Percentiles rank a stretch among this genome's conserved stretches.
Conservation (phyloP, 352 stramenopile genomes). For the Phytophthora hybrid region DNA sequence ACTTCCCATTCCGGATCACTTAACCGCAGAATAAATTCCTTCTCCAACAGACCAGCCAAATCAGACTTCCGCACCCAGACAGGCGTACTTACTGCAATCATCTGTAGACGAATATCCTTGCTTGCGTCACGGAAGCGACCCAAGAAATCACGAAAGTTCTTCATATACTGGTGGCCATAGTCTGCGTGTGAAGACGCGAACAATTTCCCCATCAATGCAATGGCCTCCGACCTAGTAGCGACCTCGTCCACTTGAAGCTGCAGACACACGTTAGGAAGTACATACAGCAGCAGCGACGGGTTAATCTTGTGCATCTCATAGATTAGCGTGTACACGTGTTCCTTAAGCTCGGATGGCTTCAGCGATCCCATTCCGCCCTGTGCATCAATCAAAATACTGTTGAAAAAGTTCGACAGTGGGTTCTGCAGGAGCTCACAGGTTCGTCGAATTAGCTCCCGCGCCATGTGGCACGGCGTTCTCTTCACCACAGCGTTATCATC, state of each 20-base stretch:
- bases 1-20: slow-evolving; percentile 89
- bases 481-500: slow-evolving; percentile 14
- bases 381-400: slow-evolving; percentile 78
- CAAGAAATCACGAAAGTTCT: slow-evolving; percentile 88
- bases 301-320: slow-evolving; percentile 87
- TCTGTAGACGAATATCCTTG: slow-evolving; percentile 89
- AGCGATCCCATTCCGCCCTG: slow-evolving; percentile 24
- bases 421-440: slow-evolving; percentile 74
- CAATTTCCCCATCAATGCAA: slow-evolving; percentile 79
- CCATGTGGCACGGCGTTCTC: slow-evolving; percentile 62
- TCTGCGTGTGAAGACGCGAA: slow-evolving; percentile 82
- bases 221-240: slow-evolving; percentile 76
- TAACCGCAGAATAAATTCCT: slow-evolving; percentile 76
- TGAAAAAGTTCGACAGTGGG: slow-evolving; percentile 82
- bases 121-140: slow-evolving; percentile 87
- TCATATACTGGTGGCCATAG: slow-evolving; percentile 80
- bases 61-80: slow-evolving; percentile 82
- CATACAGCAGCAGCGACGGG: slow-evolving; percentile 76
- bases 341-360: slow-evolving; percentile 63
- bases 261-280: slow-evolving; percentile 88
- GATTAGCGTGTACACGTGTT: slow-evolving; percentile 87
- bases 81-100: slow-evolving; percentile 75
- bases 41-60: slow-evolving; percentile 64
- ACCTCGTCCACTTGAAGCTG: slow-evolving; percentile 90
- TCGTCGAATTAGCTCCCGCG: slow-evolving; percentile 76